These are phyloP conservation scores for Conticribra guillardii DNA, from an alignment of 108 stramenopile species.

Conservation along the genomic window DNA sequence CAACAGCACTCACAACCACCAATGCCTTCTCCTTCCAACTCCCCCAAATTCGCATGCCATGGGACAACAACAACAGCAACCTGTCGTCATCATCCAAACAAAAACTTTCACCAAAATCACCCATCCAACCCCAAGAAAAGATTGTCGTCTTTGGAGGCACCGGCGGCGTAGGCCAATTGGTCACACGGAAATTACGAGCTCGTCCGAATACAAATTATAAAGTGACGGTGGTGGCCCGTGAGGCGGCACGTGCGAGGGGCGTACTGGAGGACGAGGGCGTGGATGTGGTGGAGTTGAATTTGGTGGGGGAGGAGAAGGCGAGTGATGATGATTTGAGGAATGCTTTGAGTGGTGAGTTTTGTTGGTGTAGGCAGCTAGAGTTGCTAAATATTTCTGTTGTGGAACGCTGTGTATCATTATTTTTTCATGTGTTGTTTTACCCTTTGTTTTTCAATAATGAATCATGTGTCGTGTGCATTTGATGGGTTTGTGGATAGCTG, in stretches of 20 bases:
- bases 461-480: no score
- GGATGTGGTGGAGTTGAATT: slow-evolving; percentile 28
- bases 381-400: background rate
- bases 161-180: slow-evolving; percentile 53
- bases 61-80: background rate
- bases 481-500: no score
- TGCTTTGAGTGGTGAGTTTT: slow-evolving; percentile 18
- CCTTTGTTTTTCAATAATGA: no score
- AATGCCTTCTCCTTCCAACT: background rate
- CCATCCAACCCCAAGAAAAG: slow-evolving; percentile 36
- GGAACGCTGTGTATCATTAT: background rate
- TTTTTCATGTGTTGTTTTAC: no score
- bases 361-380: background rate
- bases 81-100: background rate
- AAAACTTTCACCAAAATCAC: slow-evolving; percentile 18
- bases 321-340: slow-evolving; percentile 22
- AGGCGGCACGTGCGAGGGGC: slow-evolving; percentile 31
- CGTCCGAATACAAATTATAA: slow-evolving; percentile 20
- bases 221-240: slow-evolving; percentile 38
- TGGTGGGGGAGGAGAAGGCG: slow-evolving; percentile 39
- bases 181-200: slow-evolving; percentile 33
- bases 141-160: slow-evolving; percentile 47
- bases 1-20: no score
- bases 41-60: background rate
- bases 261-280: slow-evolving; percentile 13